Evolutionary conservation across 2,329 filamentous ascomycete genomes (phyloP).

Genomic region (Calonectria multiphialidica): DNA sequence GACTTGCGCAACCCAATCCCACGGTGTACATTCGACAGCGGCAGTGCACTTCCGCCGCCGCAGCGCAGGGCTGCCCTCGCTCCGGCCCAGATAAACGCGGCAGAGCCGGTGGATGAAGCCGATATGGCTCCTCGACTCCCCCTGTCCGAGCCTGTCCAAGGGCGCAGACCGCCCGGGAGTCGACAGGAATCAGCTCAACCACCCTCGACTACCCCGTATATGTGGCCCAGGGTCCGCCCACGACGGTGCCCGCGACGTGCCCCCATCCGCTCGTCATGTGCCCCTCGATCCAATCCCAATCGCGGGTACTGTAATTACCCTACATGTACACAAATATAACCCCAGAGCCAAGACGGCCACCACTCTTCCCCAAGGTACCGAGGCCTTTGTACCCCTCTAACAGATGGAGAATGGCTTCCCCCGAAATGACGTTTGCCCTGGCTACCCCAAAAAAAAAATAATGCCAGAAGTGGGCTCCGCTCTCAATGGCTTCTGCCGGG

Average conservation of each 20-base stretch:
- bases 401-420: conserved; percentile 20
- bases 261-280: conserved; percentile 15
- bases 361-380: conserved; percentile 11
- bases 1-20: neutral
- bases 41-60: neutral
- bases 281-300: conserved; percentile 10
- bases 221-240: neutral
- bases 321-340: conserved; percentile 12
- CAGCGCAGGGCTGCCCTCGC: neutral
- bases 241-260: neutral
- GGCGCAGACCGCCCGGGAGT: neutral
- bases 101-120: neutral
- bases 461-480: conserved; percentile 14
- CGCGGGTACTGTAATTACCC: conserved; percentile 19
- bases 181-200: neutral
- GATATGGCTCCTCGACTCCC: neutral
- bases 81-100: conserved; percentile 1
- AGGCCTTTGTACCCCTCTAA: conserved; percentile 24
- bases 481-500: conserved; percentile 5
- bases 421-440: conserved; percentile 27
- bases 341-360: neutral
- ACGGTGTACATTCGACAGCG: neutral
- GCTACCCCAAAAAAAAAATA: conserved; percentile 18
- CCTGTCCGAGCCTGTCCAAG: neutral
- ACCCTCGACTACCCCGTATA: neutral